These are phyloP conservation scores for Pelargonium australe DNA, from an alignment of 441 rosid species.

Conservation along the genomic window DNA sequence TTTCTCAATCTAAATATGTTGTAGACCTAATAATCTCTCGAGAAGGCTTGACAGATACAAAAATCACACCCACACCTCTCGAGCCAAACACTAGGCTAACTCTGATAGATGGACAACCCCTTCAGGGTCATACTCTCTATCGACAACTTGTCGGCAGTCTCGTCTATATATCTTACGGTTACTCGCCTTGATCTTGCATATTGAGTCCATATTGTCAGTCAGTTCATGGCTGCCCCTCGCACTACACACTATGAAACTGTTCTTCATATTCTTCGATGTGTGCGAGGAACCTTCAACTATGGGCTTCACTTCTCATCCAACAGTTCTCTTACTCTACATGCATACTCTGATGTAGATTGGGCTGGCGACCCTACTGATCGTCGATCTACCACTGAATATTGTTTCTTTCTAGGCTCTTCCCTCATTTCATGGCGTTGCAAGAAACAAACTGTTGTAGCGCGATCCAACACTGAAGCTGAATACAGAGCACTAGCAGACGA, in stretches of 20 bases:
- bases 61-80: neutral
- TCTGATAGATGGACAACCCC: neutral
- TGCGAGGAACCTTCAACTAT: neutral
- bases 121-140: neutral
- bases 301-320: neutral
- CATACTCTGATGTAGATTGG: neutral
- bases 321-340: neutral
- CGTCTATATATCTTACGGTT: neutral
- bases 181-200: neutral
- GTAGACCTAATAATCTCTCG: neutral
- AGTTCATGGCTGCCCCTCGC: neutral
- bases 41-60: neutral
- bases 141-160: neutral
- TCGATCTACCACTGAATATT: neutral
- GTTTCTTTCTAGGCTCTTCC: neutral
- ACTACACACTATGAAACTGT: neutral
- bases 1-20: neutral
- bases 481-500: neutral
- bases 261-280: neutral
- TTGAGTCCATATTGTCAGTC: neutral
- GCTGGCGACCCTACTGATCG: conserved; percentile 1
- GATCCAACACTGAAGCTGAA: neutral
- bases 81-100: too few relatives aligned
- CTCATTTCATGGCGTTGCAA: conserved; percentile 6
- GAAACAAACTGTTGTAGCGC: neutral